Conservation (phyloP, 345 rosid species). For the Hypericum perforatum region DNA sequence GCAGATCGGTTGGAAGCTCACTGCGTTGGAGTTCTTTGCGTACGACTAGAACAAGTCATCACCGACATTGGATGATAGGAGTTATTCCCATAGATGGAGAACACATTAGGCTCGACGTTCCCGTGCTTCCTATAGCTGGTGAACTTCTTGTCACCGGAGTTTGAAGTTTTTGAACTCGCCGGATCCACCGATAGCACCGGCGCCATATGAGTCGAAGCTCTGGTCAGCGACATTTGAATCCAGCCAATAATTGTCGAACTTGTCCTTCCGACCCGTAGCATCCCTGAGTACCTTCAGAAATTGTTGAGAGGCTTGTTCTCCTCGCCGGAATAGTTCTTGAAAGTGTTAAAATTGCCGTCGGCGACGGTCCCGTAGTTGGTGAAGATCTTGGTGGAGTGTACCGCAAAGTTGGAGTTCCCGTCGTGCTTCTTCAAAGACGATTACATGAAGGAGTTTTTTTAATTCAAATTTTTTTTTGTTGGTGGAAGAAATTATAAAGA, state of each 20-base stretch:
- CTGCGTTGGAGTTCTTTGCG: conserved; percentile 40
- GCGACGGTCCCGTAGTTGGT: conserved; percentile 51
- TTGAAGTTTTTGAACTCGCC: conserved; percentile 57
- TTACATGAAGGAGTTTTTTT: too few species aligned
- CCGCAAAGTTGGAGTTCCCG: conserved; percentile 40
- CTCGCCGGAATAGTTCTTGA: conserved; percentile 37
- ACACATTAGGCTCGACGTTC: conserved; percentile 45
- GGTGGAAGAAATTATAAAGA: too few species aligned
- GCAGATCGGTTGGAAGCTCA: too few species aligned
- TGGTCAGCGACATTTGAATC: conserved; percentile 51
- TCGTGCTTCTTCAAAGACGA: conserved; percentile 10
- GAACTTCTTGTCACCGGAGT: conserved; percentile 50
- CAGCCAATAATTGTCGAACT: conserved; percentile 32
- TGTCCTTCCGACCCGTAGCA: conserved; percentile 30
- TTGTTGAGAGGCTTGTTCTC: conserved; percentile 30
- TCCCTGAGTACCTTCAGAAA: conserved; percentile 52
- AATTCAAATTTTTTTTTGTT: too few species aligned
- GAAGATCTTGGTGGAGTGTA: conserved; percentile 54
- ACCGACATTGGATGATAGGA: conserved; percentile 60
- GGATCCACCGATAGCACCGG: conserved; percentile 46
- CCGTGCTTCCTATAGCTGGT: conserved; percentile 60
- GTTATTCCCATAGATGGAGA: conserved; percentile 39
- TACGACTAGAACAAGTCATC: conserved; percentile 57
- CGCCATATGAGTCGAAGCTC: conserved; percentile 66
- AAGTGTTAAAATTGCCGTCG: conserved; percentile 44